phyloP scores from a whole-genome alignment of 164 flowering plant species.

The Tetrastigma voinierianum region DNA sequence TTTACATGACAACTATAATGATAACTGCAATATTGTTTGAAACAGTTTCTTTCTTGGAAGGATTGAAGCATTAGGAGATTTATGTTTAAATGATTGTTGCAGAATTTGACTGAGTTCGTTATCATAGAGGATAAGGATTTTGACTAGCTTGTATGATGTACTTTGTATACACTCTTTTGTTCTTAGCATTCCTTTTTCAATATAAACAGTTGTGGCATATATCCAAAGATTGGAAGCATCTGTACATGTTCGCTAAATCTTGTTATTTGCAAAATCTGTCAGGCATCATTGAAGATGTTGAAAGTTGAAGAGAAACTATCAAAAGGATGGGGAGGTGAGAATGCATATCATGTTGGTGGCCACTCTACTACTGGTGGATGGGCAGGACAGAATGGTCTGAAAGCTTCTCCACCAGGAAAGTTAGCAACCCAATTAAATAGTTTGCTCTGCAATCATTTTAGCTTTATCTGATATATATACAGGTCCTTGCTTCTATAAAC shows the following conservation, averaged over 20 bases:
- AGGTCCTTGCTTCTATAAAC: neutral
- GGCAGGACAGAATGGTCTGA: conserved; percentile 69
- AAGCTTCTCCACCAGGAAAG: conserved; percentile 94
- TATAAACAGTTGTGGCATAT: no score
- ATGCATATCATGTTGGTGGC: conserved; percentile 95
- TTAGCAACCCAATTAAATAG: conserved; percentile 90
- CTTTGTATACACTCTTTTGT: neutral
- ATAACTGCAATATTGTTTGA: neutral
- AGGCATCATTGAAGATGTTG: conserved; percentile 72
- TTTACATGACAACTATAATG: neutral
- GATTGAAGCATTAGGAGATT: neutral
- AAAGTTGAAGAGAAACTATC: conserved; percentile 93
- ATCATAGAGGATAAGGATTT: neutral
- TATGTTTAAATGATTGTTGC: neutral
- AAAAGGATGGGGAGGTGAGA: conserved; percentile 98
- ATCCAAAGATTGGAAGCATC: neutral
- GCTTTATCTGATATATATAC: no score
- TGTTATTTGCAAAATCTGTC: conserved; percentile 12
- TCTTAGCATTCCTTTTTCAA: no score
- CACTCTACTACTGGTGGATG: conserved; percentile 87
- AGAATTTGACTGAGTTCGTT: neutral
- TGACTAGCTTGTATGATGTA: neutral
- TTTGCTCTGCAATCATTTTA: conserved; percentile 17
- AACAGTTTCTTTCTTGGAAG: neutral
- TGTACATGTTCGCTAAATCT: conserved; percentile 3